phyloP scores from a whole-genome alignment of 2,329 filamentous ascomycete species.

The Akanthomyces uredinophilus region DNA sequence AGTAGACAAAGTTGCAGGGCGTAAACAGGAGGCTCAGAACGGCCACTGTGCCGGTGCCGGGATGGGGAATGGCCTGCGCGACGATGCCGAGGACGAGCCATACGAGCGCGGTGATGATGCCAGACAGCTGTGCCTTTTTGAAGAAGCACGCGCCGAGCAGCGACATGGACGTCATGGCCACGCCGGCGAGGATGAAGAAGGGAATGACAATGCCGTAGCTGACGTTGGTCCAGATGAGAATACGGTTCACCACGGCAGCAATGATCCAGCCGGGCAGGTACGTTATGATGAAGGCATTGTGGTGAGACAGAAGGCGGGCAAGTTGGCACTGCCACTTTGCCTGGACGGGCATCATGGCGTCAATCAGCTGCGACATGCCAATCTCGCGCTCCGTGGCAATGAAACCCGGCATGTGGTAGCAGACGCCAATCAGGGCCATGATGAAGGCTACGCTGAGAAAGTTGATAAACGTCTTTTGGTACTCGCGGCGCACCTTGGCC shows the following conservation, averaged over 20 bases:
- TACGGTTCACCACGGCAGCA: conserved; percentile 34
- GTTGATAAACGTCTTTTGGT: conserved; percentile 59
- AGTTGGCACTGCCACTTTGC: conserved; percentile 41
- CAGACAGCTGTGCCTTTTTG: conserved; percentile 73
- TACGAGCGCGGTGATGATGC: conserved; percentile 66
- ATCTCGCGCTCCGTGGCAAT: conserved; percentile 65
- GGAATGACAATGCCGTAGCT: conserved; percentile 59
- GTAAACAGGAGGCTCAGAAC: conserved; percentile 71
- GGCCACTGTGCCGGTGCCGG: conserved; percentile 55
- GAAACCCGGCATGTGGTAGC: conserved; percentile 66
- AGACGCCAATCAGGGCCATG: conserved; percentile 62
- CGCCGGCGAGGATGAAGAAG: conserved; percentile 66
- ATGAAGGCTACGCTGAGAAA: conserved; percentile 64
- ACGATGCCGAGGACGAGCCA: conserved; percentile 70
- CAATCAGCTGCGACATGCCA: conserved; percentile 67
- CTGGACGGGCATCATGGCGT: conserved; percentile 67
- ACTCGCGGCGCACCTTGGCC: conserved; percentile 51
- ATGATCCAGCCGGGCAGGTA: conserved; percentile 44
- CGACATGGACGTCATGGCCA: conserved; percentile 69
- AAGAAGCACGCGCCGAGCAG: conserved; percentile 74
- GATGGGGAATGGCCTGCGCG: conserved; percentile 63
- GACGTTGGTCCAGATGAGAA: conserved; percentile 36
- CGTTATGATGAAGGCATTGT: conserved; percentile 62
- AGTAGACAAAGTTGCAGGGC: conserved; percentile 78
- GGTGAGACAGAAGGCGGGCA: conserved; percentile 49